Evolutionary conservation across 768 basidiomycete species (phyloP).

Genomic region (Phanerochaete sordida): DNA sequence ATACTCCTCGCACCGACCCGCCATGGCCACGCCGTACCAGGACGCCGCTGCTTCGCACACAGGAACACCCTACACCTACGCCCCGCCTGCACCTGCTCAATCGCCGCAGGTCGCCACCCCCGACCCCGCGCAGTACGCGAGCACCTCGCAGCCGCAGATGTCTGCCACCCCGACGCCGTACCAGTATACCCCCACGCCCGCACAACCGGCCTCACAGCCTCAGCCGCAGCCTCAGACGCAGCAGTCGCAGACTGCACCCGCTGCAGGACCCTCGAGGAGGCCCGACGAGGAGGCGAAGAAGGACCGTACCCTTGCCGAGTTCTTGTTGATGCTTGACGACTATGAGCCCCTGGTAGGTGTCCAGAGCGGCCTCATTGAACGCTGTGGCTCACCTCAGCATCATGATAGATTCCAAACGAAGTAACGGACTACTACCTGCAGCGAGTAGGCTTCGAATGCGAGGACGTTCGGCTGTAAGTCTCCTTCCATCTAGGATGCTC

Average conservation of each 20-base stretch:
- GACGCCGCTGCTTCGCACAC: slow-evolving; percentile 9
- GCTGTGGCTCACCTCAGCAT: not conserved
- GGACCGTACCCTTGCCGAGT: slow-evolving; percentile 88
- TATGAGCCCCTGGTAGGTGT: slow-evolving; percentile 85
- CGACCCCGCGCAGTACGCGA: slow-evolving; percentile 17
- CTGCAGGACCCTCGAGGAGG: slow-evolving; percentile 39
- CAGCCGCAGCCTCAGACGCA: slow-evolving; percentile 18
- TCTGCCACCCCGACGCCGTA: slow-evolving; percentile 6
- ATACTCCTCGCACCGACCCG: not conserved
- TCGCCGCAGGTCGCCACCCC: slow-evolving; percentile 12
- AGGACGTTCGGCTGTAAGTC: slow-evolving; percentile 85
- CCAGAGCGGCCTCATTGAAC: not conserved
- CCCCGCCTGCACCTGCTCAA: not conserved
- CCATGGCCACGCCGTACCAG: slow-evolving; percentile 13
- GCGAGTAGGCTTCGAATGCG: slow-evolving; percentile 92
- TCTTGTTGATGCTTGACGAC: slow-evolving; percentile 93
- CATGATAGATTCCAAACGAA: slow-evolving; percentile 85
- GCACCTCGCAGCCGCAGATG: slow-evolving; percentile 17
- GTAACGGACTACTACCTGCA: slow-evolving; percentile 98
- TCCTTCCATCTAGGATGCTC: not conserved
- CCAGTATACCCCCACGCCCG: not conserved
- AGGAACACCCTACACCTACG: slow-evolving; percentile 10
- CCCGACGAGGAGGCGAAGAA: slow-evolving; percentile 80
- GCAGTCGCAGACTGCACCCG: slow-evolving; percentile 1
- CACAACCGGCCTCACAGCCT: slow-evolving; percentile 16